phyloP scores from a whole-genome alignment of 345 rosid species.

The Viola odorata region DNA sequence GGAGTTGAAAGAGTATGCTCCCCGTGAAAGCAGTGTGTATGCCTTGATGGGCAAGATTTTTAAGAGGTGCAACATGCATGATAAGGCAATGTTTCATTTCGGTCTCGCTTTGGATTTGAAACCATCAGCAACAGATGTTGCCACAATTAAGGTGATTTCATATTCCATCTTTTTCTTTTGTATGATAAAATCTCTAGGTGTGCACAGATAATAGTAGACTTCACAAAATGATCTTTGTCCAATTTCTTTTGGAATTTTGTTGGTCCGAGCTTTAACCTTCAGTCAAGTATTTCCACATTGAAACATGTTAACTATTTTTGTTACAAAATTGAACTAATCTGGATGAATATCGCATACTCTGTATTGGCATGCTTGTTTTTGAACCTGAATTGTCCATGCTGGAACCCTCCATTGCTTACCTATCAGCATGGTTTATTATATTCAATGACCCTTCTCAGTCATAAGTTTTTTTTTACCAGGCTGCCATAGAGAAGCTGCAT shows the following conservation, averaged over 20 bases:
- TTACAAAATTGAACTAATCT: too few relatives aligned
- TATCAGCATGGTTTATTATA: background rate
- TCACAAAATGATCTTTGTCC: too few relatives aligned
- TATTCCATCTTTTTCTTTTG: background rate
- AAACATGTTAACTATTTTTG: too few relatives aligned
- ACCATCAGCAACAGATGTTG: conserved; percentile 89
- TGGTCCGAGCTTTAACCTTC: too few relatives aligned
- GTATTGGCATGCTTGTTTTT: too few relatives aligned
- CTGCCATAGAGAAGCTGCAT: conserved; percentile 94
- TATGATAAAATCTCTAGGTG: too few relatives aligned
- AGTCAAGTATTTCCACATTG: too few relatives aligned
- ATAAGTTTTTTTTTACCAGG: conserved; percentile 39
- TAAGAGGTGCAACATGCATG: conserved; percentile 66
- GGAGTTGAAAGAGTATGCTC: conserved; percentile 90
- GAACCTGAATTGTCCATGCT: too few relatives aligned
- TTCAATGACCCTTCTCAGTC: background rate
- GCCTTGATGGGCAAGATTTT: conserved; percentile 94
- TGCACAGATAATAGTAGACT: too few relatives aligned
- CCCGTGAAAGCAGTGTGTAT: conserved; percentile 87
- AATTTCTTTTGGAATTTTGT: too few relatives aligned
- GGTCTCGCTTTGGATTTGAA: conserved; percentile 96
- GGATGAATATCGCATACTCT: too few relatives aligned
- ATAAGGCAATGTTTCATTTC: conserved; percentile 87
- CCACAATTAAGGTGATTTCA: conserved; percentile 71
- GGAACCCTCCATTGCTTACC: background rate